Conservation (phyloP, 306 rosid species). For the Delonix regia region DNA sequence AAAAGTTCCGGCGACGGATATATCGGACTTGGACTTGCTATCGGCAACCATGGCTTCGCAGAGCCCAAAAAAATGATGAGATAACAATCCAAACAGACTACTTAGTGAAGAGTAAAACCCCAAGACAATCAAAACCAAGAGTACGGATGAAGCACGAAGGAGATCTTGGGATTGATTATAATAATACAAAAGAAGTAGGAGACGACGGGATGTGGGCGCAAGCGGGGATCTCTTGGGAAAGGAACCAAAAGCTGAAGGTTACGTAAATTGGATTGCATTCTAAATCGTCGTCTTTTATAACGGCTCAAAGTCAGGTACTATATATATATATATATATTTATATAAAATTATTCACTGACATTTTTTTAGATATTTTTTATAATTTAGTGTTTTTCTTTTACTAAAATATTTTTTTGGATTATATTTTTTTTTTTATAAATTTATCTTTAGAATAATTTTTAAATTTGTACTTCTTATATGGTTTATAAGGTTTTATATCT, state of each 20-base stretch:
- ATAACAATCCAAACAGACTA: not conserved
- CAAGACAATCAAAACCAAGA: not conserved
- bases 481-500: too few relatives aligned
- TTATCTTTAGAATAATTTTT: too few relatives aligned
- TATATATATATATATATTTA: too few relatives aligned
- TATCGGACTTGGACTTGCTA: slow-evolving; percentile 60
- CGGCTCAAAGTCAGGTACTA: not conserved
- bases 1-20: slow-evolving; percentile 71
- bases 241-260: not conserved
- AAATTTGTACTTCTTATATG: too few relatives aligned
- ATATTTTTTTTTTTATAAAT: too few relatives aligned
- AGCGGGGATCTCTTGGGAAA: slow-evolving; percentile 17
- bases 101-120: not conserved
- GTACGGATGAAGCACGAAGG: not conserved
- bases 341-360: too few relatives aligned
- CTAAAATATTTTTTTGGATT: too few relatives aligned
- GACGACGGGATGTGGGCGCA: slow-evolving; percentile 4
- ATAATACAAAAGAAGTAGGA: not conserved
- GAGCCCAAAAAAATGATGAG: not conserved
- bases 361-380: too few relatives aligned
- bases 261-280: not conserved
- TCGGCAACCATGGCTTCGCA: slow-evolving; percentile 61
- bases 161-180: slow-evolving; percentile 1
- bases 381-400: too few relatives aligned
- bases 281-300: not conserved